A percentile compares a stretch with the other conserved stretches of the same genome.
These are phyloP conservation scores for Condylostoma magnum DNA, from an alignment of 169 alveolate genomes.

Conservation along the genomic window DNA sequence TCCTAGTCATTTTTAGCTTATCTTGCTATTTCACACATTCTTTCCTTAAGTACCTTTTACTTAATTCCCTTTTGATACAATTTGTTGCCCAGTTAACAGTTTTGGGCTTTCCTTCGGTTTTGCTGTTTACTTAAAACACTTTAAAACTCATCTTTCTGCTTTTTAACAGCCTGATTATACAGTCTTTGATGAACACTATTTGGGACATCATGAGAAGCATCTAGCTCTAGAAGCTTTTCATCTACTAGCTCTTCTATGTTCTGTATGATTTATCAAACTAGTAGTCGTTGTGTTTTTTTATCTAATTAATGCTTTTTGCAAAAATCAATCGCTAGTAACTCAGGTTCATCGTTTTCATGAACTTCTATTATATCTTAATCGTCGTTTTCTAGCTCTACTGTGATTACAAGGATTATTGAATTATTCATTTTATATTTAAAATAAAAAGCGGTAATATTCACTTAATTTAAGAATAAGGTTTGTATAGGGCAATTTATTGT, in stretches of 20 bases:
- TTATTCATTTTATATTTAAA: no score
- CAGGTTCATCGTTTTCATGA: conserved; percentile 37
- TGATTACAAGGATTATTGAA: no score
- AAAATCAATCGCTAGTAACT: conserved; percentile 32
- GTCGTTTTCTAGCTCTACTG: neutral
- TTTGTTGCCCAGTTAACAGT: neutral
- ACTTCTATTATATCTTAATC: neutral
- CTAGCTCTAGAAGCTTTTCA: conserved; percentile 8
- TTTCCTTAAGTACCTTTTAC: conserved; percentile 2
- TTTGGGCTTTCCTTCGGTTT: neutral
- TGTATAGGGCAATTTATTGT: no score
- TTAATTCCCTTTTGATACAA: neutral
- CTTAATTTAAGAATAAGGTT: no score
- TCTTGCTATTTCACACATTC: no score
- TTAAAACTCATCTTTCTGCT: neutral
- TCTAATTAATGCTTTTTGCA: conserved; percentile 13
- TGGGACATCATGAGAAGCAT: neutral
- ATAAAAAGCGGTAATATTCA: no score
- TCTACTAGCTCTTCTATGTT: conserved; percentile 29
- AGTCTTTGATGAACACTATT: neutral
- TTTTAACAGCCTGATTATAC: neutral
- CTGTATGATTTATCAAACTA: conserved; percentile 32
- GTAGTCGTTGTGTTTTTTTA: conserved; percentile 18
- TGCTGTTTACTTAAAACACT: neutral
- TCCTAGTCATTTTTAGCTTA: no score